Conservation (phyloP, 2,329 filamentous ascomycete species). For the Ciborinia camelliae region DNA sequence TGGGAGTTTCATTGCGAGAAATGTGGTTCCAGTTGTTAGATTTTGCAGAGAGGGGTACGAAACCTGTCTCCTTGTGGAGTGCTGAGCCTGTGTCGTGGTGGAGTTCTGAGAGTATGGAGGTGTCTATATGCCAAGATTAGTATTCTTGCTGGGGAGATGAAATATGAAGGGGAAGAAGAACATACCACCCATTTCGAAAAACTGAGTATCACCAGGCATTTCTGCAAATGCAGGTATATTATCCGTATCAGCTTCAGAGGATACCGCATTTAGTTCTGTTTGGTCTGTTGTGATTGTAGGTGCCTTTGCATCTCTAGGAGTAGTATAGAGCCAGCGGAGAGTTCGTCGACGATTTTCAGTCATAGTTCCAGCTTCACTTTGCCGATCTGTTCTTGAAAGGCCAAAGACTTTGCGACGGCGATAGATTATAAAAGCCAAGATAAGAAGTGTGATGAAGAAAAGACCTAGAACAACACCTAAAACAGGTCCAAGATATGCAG, state of each 20-base stretch:
- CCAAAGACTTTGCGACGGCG: constrained; percentile 42
- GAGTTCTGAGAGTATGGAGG: constrained; percentile 30
- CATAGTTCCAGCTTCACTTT: constrained; percentile 31
- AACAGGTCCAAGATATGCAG: constrained; percentile 58
- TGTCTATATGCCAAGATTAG: constrained; percentile 25
- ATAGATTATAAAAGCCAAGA: constrained; percentile 52
- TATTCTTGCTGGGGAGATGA: not conserved
- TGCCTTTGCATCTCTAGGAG: constrained; percentile 29
- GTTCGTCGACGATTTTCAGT: constrained; percentile 29
- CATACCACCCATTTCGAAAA: constrained; percentile 39
- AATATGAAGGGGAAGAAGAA: constrained; percentile 16
- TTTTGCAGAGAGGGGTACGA: constrained; percentile 18
- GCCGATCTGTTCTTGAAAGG: constrained; percentile 19
- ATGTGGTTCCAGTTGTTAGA: constrained; percentile 16
- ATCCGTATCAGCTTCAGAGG: constrained; percentile 25
- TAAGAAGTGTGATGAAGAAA: constrained; percentile 51
- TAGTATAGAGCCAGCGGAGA: constrained; percentile 32
- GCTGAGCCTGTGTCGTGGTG: constrained; percentile 24
- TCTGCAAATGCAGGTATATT: constrained; percentile 21
- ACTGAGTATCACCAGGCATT: constrained; percentile 32
- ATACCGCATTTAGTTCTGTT: constrained; percentile 20
- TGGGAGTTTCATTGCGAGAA: not conserved
- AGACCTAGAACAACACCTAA: constrained; percentile 59
- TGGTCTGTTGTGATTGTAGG: constrained; percentile 35
- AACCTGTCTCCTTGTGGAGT: constrained; percentile 25